These are phyloP conservation scores for Mortierella sp. DNA, from an alignment of 371 early-diverging fungal genomes.

Conservation along the genomic window DNA sequence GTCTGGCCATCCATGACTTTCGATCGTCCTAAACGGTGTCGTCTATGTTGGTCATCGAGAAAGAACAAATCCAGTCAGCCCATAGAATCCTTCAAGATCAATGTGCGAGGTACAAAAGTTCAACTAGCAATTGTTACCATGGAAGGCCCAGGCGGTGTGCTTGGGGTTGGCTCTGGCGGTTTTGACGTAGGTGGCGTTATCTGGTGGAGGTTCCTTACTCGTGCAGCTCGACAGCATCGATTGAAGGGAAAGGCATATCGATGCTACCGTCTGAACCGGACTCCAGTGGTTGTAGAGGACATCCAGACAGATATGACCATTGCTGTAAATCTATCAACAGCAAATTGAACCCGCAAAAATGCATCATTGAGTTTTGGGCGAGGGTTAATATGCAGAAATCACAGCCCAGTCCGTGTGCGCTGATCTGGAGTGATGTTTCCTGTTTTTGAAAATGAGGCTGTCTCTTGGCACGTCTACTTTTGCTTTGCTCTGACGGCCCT, in stretches of 20 bases:
- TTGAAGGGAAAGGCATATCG: slow-evolving; percentile 94
- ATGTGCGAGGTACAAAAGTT: background rate
- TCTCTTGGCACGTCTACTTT: background rate
- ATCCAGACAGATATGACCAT: slow-evolving; percentile 96
- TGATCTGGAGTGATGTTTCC: background rate
- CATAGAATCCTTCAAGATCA: background rate
- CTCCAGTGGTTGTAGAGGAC: slow-evolving; percentile 97
- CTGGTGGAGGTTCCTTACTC: slow-evolving; percentile 86
- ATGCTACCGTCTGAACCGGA: slow-evolving; percentile 94
- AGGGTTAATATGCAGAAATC: background rate
- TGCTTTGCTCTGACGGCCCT: background rate
- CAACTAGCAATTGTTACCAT: slow-evolving; percentile 47
- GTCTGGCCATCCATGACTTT: background rate
- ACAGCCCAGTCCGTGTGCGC: background rate
- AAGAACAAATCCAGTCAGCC: background rate
- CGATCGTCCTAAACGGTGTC: slow-evolving; percentile 1
- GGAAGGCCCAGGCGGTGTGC: slow-evolving; percentile 89
- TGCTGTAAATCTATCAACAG: slow-evolving; percentile 79
- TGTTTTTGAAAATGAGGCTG: background rate
- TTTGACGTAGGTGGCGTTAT: slow-evolving; percentile 79
- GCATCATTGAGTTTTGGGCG: slow-evolving; percentile 9
- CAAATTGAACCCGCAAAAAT: slow-evolving; percentile 6
- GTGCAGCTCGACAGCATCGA: slow-evolving; percentile 93
- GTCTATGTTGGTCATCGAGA: background rate
- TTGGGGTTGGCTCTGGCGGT: slow-evolving; percentile 83